phyloP scores from a whole-genome alignment of 106 monocot species.

The Acanthochlamys bracteata region DNA sequence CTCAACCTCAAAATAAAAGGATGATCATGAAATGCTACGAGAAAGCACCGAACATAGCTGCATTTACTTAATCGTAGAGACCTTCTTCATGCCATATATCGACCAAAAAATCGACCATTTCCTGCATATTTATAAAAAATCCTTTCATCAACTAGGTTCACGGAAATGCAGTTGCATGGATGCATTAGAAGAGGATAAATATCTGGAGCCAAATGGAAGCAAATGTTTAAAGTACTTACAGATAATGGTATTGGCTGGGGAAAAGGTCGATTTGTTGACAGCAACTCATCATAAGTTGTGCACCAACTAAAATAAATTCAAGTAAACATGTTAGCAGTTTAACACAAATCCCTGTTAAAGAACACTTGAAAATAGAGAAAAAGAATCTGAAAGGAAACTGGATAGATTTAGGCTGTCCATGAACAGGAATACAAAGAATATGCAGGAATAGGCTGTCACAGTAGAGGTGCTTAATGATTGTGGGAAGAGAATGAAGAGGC shows the following conservation, averaged over 20 bases:
- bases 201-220: not conserved
- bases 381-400: no score
- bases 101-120: constrained; percentile 95
- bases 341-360: not conserved
- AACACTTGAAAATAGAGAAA: not conserved
- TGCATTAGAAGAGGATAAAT: not conserved
- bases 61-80: constrained; percentile 41
- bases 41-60: not conserved
- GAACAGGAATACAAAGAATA: no score
- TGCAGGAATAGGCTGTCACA: no score
- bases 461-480: no score
- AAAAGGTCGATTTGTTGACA: constrained; percentile 57
- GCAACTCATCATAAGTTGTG: constrained; percentile 76
- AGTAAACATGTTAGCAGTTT: not conserved
- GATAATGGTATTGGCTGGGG: constrained; percentile 66
- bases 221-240: constrained; percentile 27
- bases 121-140: constrained; percentile 31
- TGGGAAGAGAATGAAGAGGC: no score
- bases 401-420: no score
- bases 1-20: not conserved
- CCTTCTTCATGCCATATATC: constrained; percentile 93
- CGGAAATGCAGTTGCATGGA: not conserved
- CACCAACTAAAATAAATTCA: constrained; percentile 43
- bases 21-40: not conserved
- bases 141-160: no score